Base-by-base conservation (phyloP, 116 monocot genomes). In the Phalaenopsis hybrid region DNA sequence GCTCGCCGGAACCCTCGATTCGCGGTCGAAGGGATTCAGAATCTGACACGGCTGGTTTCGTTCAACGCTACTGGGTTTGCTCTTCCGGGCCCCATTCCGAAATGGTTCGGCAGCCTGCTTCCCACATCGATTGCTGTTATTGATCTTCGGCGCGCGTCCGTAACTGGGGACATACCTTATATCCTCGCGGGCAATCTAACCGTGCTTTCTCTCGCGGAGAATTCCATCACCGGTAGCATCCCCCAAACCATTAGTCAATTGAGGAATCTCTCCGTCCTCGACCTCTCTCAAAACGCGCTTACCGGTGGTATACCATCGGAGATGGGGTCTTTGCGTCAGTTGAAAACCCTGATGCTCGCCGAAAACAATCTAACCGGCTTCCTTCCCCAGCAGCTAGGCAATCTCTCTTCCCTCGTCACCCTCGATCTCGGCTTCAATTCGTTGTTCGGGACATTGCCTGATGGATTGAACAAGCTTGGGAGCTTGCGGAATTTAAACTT, bases 1-100 rank as follows among this genome's bases (percentile, higher is more conserved):
- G 96, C 92, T 49, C 87, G 91, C 5, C 80, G 46, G 15, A 65
- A 81, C 69, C 92, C 96, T 11, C 81, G 69, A 12, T 96, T 96
- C 85, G 89, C 90, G 49, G 94, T 96, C 61, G 94, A 94, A 80
- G 94, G 92, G 55, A 77, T 94, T 67, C 90, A 76, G 57, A 94
- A 94, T 79, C 91, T 97, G 6, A 84, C 87, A 41, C 73, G 68
- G 25, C 84, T 97, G 77, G 74, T 44, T 21, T 25, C 81, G 28
- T 92, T 97, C 81, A 93, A 91, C 83, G 84, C 94, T 75, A 59
- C 91, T 81, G 86, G 89, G 0, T 94, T 94, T 79, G 6, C 83
- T 25, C 91, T 97, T 41, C 89, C 88, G 17, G 96, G 96, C 43
- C 41, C 91, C 25, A 90, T 96, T 37, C 96, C 96, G 11, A 89